These are phyloP conservation scores for Brettanomyces sp. DNA, from an alignment of 805 yeast genomes.

Conservation along the genomic window DNA sequence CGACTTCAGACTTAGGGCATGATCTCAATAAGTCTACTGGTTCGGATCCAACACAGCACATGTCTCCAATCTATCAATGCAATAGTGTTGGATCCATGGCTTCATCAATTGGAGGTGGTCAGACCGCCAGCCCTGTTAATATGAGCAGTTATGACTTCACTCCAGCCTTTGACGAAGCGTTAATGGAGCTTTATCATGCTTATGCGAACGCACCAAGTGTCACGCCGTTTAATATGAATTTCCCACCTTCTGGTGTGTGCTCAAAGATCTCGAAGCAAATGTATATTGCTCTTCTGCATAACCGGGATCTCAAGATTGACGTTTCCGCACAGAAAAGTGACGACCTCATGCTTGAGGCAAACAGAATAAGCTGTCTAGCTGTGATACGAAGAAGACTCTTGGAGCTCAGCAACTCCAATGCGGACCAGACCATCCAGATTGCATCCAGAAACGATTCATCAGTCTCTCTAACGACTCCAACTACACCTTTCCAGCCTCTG, in stretches of 20 bases:
- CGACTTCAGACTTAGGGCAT: not conserved
- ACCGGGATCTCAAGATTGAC: constrained; percentile 18
- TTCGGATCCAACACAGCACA: no score
- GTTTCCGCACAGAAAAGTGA: constrained; percentile 15
- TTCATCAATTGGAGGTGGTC: constrained; percentile 6
- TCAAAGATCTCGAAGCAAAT: constrained; percentile 52
- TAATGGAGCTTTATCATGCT: constrained; percentile 37
- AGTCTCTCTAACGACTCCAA: constrained; percentile 9
- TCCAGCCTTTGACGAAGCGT: constrained; percentile 32
- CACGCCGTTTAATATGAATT: constrained; percentile 57
- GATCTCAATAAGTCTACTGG: no score
- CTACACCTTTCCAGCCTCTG: not conserved
- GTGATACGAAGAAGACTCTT: constrained; percentile 25
- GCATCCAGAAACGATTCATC: constrained; percentile 21
- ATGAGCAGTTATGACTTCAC: constrained; percentile 23
- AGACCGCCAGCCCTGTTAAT: constrained; percentile 3
- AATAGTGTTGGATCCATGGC: constrained; percentile 18
- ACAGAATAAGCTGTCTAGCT: constrained; percentile 18
- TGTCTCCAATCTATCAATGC: constrained; percentile 9
- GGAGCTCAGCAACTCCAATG: constrained; percentile 20
- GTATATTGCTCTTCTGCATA: constrained; percentile 19
- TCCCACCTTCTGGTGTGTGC: constrained; percentile 62
- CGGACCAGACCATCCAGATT: constrained; percentile 8
- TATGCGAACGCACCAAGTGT: constrained; percentile 48
- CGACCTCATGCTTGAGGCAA: constrained; percentile 18